Conservation (phyloP, 2,329 filamentous ascomycete genomes). For the Trichoderma atroviride region DNA sequence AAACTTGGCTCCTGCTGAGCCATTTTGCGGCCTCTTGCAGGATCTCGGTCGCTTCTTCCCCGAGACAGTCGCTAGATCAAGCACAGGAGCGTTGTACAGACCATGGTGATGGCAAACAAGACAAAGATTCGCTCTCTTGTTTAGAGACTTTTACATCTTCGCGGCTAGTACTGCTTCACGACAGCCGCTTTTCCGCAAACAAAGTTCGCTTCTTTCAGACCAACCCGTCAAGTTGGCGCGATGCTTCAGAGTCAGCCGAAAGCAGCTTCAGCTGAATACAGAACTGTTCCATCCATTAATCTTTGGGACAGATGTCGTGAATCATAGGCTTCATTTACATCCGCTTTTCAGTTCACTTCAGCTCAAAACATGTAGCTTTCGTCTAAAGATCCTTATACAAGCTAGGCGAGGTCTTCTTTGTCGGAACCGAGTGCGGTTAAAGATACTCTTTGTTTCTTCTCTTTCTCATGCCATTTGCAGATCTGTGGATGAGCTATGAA, state of each 20-base stretch:
- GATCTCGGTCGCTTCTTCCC: constrained; percentile 15
- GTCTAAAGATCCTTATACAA: background rate
- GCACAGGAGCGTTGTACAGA: background rate
- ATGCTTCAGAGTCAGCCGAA: background rate
- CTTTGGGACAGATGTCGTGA: background rate
- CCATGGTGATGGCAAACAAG: constrained; percentile 1
- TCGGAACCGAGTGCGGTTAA: background rate
- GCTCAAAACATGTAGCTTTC: background rate
- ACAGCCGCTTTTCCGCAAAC: background rate
- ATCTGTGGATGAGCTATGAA: background rate
- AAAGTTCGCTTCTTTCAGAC: background rate
- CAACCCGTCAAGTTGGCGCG: background rate
- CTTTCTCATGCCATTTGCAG: background rate
- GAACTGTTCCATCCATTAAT: background rate
- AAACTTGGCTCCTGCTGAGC: background rate
- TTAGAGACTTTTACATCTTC: background rate
- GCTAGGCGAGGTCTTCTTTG: background rate
- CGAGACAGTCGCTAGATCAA: constrained; percentile 24
- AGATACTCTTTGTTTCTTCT: constrained; percentile 4
- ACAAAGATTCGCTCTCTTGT: background rate
- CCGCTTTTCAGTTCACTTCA: background rate
- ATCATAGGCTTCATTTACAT: background rate
- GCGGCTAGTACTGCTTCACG: background rate
- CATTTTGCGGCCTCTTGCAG: background rate
- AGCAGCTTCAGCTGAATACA: background rate